phyloP scores from a whole-genome alignment of 2,329 filamentous ascomycete genomes.

The Zymoseptoria tritici region DNA sequence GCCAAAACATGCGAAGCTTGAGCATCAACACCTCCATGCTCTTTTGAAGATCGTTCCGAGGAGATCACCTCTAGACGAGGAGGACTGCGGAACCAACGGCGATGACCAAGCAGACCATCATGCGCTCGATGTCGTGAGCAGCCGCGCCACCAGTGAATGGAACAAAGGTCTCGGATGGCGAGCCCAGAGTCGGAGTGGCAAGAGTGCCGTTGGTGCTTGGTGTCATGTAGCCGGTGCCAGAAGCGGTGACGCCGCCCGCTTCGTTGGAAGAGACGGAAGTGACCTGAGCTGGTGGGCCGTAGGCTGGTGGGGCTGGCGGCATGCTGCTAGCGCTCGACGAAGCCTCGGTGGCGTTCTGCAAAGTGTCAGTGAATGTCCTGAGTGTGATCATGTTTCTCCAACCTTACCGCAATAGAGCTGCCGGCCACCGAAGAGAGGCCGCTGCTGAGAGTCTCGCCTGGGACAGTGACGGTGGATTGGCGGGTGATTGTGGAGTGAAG shows the following conservation, averaged over 20 bases:
- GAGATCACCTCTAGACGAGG: not conserved
- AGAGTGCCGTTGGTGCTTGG: slow-evolving; percentile 5
- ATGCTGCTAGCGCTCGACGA: not conserved
- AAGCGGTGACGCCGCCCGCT: not conserved
- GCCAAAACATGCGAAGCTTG: not conserved
- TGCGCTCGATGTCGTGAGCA: not conserved
- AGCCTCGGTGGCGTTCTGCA: not conserved
- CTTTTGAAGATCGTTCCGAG: not conserved
- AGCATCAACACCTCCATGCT: not conserved
- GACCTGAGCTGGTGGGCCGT: not conserved
- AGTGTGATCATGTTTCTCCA: not conserved
- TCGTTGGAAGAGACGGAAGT: slow-evolving; percentile 1
- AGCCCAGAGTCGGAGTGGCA: slow-evolving; percentile 3
- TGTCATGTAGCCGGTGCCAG: slow-evolving; percentile 1
- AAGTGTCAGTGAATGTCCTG: not conserved
- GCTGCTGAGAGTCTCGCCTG: slow-evolving; percentile 1
- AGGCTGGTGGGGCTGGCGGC: not conserved
- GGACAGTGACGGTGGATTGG: slow-evolving; percentile 3
- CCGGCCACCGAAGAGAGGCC: not conserved
- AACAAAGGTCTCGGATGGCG: slow-evolving; percentile 3
- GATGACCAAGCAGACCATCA: not conserved
- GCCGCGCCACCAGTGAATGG: slow-evolving; percentile 4
- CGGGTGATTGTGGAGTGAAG: not conserved
- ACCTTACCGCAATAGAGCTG: slow-evolving; percentile 2
- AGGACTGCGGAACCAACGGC: not conserved